Evolutionary conservation across 768 basidiomycete species (phyloP), one percentile per base, ranked within the genome.

Genomic region (Krasilnikovozyma curviuscula): DNA sequence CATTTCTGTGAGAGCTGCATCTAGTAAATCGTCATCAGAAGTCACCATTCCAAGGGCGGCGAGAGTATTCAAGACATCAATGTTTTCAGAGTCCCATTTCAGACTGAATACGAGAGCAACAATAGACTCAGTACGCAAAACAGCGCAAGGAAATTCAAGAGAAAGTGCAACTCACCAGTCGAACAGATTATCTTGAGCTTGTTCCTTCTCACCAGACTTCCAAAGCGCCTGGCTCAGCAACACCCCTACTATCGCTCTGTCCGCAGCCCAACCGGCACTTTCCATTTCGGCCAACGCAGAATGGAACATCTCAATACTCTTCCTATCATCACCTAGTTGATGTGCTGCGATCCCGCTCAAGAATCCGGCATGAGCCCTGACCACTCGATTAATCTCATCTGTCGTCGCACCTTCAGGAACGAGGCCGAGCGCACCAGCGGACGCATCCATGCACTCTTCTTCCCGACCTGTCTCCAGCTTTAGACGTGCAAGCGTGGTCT

Each of bases 211-310:
- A 5, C 77, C 78, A 18, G 80, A 70, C 1, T 78, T 74, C 88
- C 88, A 95, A 56, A 93, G 70, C 6, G 76, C 75, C 61, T 86
- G 78, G 5, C 83, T 76, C n/a, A 85, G 71, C n/a, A 84, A 59
- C 2, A 93, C 77, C 1, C 71, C 72, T 21, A 78, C 73, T 42
- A n/a, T n/a, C 85, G 81, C 8, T 81, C 76, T 40, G 73, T 71
- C 44, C 81, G 60, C 6, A 50, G 54, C 13, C 63, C 55, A 50
- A 32, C 57, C 44, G 48, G 46, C 10, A 55, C 34, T 7, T 28
- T 60, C 57, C n/a, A 64, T 53, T 38, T 70, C 69, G 30, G 70
- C 71, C 50, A 83, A 59, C 3, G 80, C 80, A 4, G 65, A 64
- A 61, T 91, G 81, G 57, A 93, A 76, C 31, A 67, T 62, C 18